Evolutionary conservation across 805 yeast genomes (phyloP).

Genomic region (Kazachstania psychrophila): DNA sequence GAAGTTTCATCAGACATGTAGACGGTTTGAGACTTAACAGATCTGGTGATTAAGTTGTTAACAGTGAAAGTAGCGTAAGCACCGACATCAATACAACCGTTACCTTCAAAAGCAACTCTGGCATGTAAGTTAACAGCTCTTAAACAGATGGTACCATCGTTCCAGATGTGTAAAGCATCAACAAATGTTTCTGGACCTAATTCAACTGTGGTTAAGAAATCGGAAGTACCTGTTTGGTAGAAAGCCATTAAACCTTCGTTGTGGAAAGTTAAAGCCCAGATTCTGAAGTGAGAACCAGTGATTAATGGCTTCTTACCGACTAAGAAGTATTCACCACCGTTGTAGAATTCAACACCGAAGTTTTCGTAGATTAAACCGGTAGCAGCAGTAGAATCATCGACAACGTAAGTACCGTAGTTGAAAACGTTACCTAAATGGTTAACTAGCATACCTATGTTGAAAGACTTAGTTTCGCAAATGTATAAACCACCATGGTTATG

Average conservation of each 20-base stretch:
- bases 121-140: conserved; percentile 1
- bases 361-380: conserved; percentile 3
- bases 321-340: conserved; percentile 2
- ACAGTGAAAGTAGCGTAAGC: conserved; percentile 4
- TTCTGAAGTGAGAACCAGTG: conserved; percentile 2
- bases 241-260: conserved; percentile 3
- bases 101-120: conserved; percentile 5
- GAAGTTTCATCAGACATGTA: conserved; percentile 6
- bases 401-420: conserved; percentile 6
- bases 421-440: background rate
- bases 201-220: conserved; percentile 2
- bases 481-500: conserved; percentile 4
- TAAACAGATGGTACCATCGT: conserved; percentile 10
- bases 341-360: conserved; percentile 1
- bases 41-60: background rate
- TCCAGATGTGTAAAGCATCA: conserved; percentile 3
- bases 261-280: conserved; percentile 1
- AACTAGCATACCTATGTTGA: conserved; percentile 2
- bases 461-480: conserved; percentile 1
- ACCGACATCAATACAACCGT: conserved; percentile 11
- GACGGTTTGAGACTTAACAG: conserved; percentile 6
- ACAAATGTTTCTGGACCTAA: conserved; percentile 3
- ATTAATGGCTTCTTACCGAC: conserved; percentile 1
- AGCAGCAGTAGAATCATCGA: conserved; percentile 4
- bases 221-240: conserved; percentile 1